phyloP scores from a whole-genome alignment of 78 protist genomes.

The Tieghemostelium lacteum region DNA sequence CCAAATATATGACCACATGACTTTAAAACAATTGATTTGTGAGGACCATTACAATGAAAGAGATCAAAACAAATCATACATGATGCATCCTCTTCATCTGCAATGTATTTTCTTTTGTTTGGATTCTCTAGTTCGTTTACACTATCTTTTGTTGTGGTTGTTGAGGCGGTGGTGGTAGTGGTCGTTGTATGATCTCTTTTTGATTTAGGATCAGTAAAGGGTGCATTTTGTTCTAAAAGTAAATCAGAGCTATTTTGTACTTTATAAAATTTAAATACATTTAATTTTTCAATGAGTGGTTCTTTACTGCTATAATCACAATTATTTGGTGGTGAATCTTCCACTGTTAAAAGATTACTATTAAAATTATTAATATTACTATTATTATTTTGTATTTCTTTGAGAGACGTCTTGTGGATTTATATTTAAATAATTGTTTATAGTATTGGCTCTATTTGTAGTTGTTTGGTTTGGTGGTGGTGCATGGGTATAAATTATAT shows the following conservation, averaged over 20 bases:
- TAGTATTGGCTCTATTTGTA: too few species aligned
- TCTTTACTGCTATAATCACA: neutral
- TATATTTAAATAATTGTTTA: too few species aligned
- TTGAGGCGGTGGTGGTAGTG: neutral
- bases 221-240: too few species aligned
- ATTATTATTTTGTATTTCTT: too few species aligned
- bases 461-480: too few species aligned
- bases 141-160: neutral
- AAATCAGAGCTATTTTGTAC: too few species aligned
- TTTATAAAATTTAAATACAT: neutral
- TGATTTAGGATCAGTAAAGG: too few species aligned
- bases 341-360: too few species aligned
- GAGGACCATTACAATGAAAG: constrained; percentile 6
- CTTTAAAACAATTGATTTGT: constrained; percentile 6
- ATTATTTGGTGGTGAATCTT: too few species aligned
- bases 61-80: constrained; percentile 35
- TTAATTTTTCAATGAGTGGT: neutral
- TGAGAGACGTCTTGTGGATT: too few species aligned
- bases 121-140: neutral
- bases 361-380: too few species aligned
- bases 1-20: constrained; percentile 70
- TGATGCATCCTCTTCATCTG: neutral
- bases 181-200: neutral
- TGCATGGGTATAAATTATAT: too few species aligned
- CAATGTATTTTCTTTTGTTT: neutral